These are phyloP conservation scores for Leccinum broughii DNA, from an alignment of 768 basidiomycete species.

Conservation along the genomic window DNA sequence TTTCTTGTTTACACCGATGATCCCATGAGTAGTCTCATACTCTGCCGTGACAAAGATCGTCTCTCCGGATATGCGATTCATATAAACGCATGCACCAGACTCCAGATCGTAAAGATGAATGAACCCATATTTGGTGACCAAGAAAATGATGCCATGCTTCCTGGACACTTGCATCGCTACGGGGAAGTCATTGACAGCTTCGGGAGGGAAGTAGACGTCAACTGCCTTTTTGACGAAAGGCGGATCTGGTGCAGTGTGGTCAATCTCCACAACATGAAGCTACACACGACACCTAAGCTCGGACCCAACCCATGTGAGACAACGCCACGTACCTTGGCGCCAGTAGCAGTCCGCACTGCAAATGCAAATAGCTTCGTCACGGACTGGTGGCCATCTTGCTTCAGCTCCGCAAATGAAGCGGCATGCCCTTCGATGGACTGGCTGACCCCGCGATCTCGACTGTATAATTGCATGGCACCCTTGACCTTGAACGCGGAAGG, in stretches of 20 bases:
- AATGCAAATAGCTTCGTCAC: slow-evolving; percentile 93
- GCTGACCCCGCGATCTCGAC: slow-evolving; percentile 86
- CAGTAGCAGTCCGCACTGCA: slow-evolving; percentile 93
- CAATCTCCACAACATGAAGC: slow-evolving; percentile 99
- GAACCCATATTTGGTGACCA: slow-evolving; percentile 99
- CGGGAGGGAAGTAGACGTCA: slow-evolving; percentile 98
- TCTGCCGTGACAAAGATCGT: slow-evolving; percentile 99
- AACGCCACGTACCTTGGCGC: slow-evolving; percentile 77
- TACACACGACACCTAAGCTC: slow-evolving; percentile 34
- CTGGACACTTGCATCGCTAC: slow-evolving; percentile 99
- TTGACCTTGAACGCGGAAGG: slow-evolving; percentile 98
- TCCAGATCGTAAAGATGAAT: slow-evolving; percentile 99
- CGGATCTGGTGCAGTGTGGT: slow-evolving; percentile 89
- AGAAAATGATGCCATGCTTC: slow-evolving; percentile 94
- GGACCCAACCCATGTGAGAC: slow-evolving; percentile 1
- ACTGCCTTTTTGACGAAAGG: slow-evolving; percentile 97
- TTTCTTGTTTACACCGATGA: slow-evolving; percentile 99
- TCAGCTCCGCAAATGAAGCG: slow-evolving; percentile 91
- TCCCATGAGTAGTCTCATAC: slow-evolving; percentile 90
- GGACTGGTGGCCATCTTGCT: slow-evolving; percentile 83
- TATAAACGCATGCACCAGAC: slow-evolving; percentile 95
- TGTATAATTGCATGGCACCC: slow-evolving; percentile 97
- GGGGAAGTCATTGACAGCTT: slow-evolving; percentile 98
- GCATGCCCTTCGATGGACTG: slow-evolving; percentile 99
- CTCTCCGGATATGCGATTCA: slow-evolving; percentile 99